Evolutionary conservation across 179 eudicot species (phyloP), one percentile per base, ranked within the genome.

Genomic region (Silene vulgaris): DNA sequence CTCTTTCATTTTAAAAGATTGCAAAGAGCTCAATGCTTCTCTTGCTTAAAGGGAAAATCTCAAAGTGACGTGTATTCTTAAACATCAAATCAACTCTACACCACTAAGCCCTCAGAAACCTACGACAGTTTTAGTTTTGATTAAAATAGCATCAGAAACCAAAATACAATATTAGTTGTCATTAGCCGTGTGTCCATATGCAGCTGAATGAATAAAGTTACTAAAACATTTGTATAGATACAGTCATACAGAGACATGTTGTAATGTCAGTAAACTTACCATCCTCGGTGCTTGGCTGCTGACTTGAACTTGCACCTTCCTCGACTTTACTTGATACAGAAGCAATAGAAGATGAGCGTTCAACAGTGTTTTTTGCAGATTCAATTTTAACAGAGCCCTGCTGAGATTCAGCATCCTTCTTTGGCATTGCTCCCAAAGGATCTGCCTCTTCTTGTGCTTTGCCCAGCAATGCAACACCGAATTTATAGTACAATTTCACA

Each of bases 381-480:
- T 83, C 89, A 77, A 80, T 80, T 86, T 84, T 90, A 20, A 77
- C 76, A 48, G 95, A 84, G 76, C 76, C 85, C 48, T 80, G 85
- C 30, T 72, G 75, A 19, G 96, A 84, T 75, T 75, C 92, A 45
- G 82, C 85, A 77, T 93, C 92, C 81, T 95, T 93, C 82, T 92
- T 92, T 1, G 97, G 97, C 84, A 92, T 80, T 29, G 84, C 40
- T 62, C 80, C 97, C 65, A 95, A 73, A 16, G 97, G 96, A 84
- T 95, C 99, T 81, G 97, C 81, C 84, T 95, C 99, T 54, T 95
- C 99, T 81, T 95, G 97, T 64, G 97, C 96, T 89, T 95, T 92
- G 86, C 88, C 81, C 76, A 95, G 82, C 78, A 95, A 86, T 14
- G 90, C 97, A 85, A 88, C 84, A 16, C 99, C 99, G 74, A 87